phyloP scores from a whole-genome alignment of 2,329 filamentous ascomycete genomes.

The Macrophomina phaseolina region DNA sequence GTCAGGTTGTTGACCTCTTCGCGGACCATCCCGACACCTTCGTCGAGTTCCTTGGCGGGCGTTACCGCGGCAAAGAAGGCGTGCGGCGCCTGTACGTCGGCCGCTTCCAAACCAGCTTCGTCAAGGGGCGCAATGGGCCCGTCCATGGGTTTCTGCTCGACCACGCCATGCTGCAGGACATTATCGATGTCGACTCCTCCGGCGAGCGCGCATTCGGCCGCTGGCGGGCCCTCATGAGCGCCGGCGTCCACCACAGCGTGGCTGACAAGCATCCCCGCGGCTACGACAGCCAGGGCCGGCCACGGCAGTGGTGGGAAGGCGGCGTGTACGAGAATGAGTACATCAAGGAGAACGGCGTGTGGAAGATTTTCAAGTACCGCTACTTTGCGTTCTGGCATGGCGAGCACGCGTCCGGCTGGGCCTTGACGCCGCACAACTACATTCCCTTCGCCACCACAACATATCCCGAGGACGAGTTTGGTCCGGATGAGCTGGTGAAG shows the following conservation, averaged over 20 bases:
- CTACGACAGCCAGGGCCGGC: conserved; percentile 38
- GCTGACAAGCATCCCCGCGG: conserved; percentile 58
- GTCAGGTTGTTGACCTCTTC: conserved; percentile 51
- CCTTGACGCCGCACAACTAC: conserved; percentile 60
- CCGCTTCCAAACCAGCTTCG: conserved; percentile 59
- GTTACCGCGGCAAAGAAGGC: conserved; percentile 59
- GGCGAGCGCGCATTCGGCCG: conserved; percentile 58
- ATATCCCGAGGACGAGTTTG: conserved; percentile 57
- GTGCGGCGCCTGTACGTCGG: conserved; percentile 59
- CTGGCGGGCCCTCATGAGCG: conserved; percentile 62
- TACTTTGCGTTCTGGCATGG: conserved; percentile 65
- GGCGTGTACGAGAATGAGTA: conserved; percentile 66
- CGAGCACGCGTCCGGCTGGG: conserved; percentile 60
- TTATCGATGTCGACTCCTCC: conserved; percentile 56
- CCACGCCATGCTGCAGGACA: conserved; percentile 64
- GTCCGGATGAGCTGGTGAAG: conserved; percentile 60
- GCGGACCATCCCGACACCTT: conserved; percentile 60
- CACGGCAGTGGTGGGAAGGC: conserved; percentile 62
- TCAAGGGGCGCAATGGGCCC: conserved; percentile 61
- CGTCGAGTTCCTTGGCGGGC: conserved; percentile 62
- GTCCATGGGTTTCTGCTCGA: conserved; percentile 63
- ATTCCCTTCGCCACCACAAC: conserved; percentile 57
- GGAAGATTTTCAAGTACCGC: conserved; percentile 61
- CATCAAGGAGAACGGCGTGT: conserved; percentile 60
- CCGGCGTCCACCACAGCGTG: conserved; percentile 60